Conservation (phyloP, 345 rosid species). For the Boechera divaricarpa region DNA sequence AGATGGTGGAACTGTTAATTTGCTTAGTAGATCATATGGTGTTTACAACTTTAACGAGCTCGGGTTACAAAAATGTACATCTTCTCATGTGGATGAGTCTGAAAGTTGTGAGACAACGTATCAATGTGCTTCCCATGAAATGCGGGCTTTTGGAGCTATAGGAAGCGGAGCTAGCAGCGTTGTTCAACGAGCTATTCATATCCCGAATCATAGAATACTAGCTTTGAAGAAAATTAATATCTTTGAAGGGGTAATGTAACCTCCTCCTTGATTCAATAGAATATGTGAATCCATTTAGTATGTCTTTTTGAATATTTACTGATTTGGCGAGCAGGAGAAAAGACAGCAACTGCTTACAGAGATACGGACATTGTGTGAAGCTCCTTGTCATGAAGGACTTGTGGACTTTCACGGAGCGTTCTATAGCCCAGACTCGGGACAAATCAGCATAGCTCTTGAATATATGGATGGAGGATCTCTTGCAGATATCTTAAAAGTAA, state of each 20-base stretch:
- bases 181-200: slow-evolving; percentile 95
- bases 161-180: slow-evolving; percentile 98
- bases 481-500: slow-evolving; percentile 73
- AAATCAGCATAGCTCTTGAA: slow-evolving; percentile 96
- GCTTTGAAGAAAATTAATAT: slow-evolving; percentile 92
- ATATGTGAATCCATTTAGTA: background rate
- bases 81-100: slow-evolving; percentile 60
- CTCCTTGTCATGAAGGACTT: slow-evolving; percentile 88
- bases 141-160: slow-evolving; percentile 90
- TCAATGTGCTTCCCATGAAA: slow-evolving; percentile 90
- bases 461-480: slow-evolving; percentile 98
- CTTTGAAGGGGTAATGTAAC: slow-evolving; percentile 71
- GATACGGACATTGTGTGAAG: slow-evolving; percentile 92
- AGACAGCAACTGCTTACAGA: slow-evolving; percentile 93
- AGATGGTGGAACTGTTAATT: slow-evolving; percentile 90
- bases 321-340: slow-evolving; percentile 68
- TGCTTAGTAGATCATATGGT: slow-evolving; percentile 96
- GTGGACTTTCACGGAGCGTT: slow-evolving; percentile 98
- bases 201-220: slow-evolving; percentile 82
- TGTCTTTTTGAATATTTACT: background rate
- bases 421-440: slow-evolving; percentile 91
- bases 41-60: slow-evolving; percentile 88
- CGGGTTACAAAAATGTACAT: slow-evolving; percentile 83
- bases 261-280: slow-evolving; percentile 9
- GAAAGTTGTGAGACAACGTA: slow-evolving; percentile 75